These are phyloP conservation scores for Aspergillus taichungensis DNA, from an alignment of 495 filamentous ascomycete species.

Conservation along the genomic window DNA sequence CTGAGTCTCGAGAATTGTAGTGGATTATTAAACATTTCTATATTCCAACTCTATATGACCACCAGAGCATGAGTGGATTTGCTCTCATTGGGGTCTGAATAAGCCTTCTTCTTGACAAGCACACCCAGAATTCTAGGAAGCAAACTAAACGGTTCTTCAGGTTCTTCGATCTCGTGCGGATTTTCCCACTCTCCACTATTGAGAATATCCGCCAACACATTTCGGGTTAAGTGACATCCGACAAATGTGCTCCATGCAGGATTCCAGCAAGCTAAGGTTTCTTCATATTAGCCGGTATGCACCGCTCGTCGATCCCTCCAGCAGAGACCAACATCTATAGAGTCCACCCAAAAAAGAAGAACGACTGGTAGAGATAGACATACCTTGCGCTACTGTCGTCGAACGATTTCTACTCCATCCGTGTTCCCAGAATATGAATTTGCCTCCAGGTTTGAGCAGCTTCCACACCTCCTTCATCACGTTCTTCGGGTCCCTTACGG, in stretches of 20 bases:
- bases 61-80: neutral
- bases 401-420: constrained; percentile 16
- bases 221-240: constrained; percentile 13
- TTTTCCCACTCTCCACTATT: constrained; percentile 18
- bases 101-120: constrained; percentile 18
- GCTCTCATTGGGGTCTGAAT: neutral
- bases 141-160: constrained; percentile 10
- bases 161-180: constrained; percentile 13
- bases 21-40: too few species aligned
- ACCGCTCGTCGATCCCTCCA: neutral
- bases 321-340: too few species aligned
- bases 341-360: neutral
- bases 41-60: neutral
- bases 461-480: constrained; percentile 20
- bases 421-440: constrained; percentile 40
- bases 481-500: constrained; percentile 13
- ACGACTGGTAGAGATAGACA: neutral
- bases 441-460: constrained; percentile 24
- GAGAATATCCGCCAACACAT: constrained; percentile 17
- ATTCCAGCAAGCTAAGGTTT: constrained; percentile 14
- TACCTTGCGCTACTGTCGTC: constrained; percentile 22
- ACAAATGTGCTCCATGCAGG: constrained; percentile 18
- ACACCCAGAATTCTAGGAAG: constrained; percentile 18
- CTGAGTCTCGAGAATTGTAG: too few species aligned
- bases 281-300: constrained; percentile 4